Evolutionary conservation across 345 rosid species (phyloP).

Genomic region (Citrus mangshanensis): DNA sequence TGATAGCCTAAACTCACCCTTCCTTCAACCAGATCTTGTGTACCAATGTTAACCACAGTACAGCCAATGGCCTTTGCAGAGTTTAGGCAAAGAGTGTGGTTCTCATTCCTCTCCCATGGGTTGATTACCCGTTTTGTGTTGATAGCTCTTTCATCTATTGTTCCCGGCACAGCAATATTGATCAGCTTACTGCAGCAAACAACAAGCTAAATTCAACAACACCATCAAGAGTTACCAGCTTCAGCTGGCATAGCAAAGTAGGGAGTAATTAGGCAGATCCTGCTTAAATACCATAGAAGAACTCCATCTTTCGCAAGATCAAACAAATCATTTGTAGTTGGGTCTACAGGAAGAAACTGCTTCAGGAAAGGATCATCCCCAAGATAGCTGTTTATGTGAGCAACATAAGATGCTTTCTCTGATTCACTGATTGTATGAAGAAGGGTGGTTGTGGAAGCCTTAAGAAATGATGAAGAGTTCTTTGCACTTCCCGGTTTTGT

Average conservation of each 20-base stretch:
- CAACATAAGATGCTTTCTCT: slow-evolving; percentile 77
- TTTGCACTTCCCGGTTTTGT: slow-evolving; percentile 57
- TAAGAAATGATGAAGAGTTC: slow-evolving; percentile 68
- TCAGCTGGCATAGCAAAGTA: background rate
- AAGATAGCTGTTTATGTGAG: slow-evolving; percentile 87
- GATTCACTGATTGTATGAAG: slow-evolving; percentile 73
- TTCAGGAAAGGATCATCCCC: slow-evolving; percentile 79
- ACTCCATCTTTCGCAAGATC: slow-evolving; percentile 88
- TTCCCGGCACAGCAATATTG: slow-evolving; percentile 87
- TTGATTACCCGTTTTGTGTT: slow-evolving; percentile 79
- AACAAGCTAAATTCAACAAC: slow-evolving; percentile 17
- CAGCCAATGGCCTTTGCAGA: slow-evolving; percentile 93
- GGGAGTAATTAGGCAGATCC: slow-evolving; percentile 11
- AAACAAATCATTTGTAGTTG: slow-evolving; percentile 63
- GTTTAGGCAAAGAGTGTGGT: slow-evolving; percentile 92
- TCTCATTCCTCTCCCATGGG: slow-evolving; percentile 93
- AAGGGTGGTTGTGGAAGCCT: slow-evolving; percentile 61
- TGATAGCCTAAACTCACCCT: slow-evolving; percentile 48
- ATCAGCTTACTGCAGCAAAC: slow-evolving; percentile 67
- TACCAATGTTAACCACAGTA: slow-evolving; percentile 78
- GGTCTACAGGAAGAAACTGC: slow-evolving; percentile 90
- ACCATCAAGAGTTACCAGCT: slow-evolving; percentile 11
- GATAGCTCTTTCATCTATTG: slow-evolving; percentile 90
- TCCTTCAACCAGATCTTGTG: slow-evolving; percentile 86
- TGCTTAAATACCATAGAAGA: slow-evolving; percentile 61